Conservation (phyloP, 1,284 basidiomycete genomes). For the Trichosporon inkin region DNA sequence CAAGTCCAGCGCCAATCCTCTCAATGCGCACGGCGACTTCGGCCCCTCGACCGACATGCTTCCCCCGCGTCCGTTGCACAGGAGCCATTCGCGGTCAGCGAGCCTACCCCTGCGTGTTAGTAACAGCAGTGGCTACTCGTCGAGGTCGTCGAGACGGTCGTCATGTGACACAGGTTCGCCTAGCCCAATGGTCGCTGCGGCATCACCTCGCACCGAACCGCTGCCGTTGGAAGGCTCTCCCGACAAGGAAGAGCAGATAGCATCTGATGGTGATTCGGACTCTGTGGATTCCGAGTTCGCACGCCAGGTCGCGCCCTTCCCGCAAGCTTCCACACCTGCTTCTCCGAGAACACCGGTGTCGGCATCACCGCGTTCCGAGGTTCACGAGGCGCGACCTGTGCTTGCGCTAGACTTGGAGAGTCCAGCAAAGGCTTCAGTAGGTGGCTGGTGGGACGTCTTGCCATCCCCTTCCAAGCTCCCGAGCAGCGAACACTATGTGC, state of each 20-base stretch:
- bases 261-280: slow-evolving; percentile 14
- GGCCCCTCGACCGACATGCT: not conserved
- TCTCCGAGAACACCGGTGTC: not conserved
- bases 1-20: slow-evolving; percentile 25
- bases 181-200: not conserved
- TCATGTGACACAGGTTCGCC: not conserved
- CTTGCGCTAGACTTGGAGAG: not conserved
- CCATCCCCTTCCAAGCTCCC: slow-evolving; percentile 2
- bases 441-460: slow-evolving; percentile 21
- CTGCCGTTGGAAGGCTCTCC: not conserved
- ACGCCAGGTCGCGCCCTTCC: slow-evolving; percentile 6
- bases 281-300: slow-evolving; percentile 11
- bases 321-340: not conserved
- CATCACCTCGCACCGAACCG: not conserved
- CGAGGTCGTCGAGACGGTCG: not conserved
- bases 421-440: not conserved
- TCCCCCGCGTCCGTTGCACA: not conserved
- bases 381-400: not conserved
- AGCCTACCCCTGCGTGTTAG: slow-evolving; percentile 32
- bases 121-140: not conserved
- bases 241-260: slow-evolving; percentile 16
- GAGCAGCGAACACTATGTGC: not conserved
- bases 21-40: not conserved
- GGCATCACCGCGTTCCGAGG: not conserved
- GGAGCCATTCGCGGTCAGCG: slow-evolving; percentile 34